Evolutionary conservation across 2,329 filamentous ascomycete genomes (phyloP).

Genomic region (Colletotrichum orchidophilum): DNA sequence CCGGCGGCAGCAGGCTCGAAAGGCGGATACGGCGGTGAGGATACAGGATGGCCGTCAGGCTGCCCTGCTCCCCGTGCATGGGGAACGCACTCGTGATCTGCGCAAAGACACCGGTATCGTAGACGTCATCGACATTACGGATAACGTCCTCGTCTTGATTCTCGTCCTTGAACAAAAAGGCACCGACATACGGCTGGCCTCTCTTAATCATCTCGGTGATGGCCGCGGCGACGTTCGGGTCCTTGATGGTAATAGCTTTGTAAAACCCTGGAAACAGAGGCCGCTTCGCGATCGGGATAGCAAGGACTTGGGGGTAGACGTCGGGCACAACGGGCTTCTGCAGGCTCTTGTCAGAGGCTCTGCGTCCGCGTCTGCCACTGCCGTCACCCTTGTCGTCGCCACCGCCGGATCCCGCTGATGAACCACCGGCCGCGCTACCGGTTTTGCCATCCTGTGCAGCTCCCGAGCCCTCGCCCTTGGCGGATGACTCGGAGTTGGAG

Average conservation of each 20-base stretch:
- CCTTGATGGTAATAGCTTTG: constrained; percentile 96
- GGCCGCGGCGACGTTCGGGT: constrained; percentile 88
- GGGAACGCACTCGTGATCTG: constrained; percentile 98
- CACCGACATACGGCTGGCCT: constrained; percentile 96
- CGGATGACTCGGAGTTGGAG: constrained; percentile 54
- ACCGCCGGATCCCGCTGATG: constrained; percentile 58
- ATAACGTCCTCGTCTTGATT: constrained; percentile 94
- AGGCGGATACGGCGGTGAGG: constrained; percentile 95
- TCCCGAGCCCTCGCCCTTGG: constrained; percentile 52
- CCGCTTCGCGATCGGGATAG: constrained; percentile 92
- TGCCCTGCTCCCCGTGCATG: constrained; percentile 83
- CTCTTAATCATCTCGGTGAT: constrained; percentile 97
- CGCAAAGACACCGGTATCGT: constrained; percentile 96
- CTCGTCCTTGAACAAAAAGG: constrained; percentile 97
- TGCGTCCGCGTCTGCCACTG: constrained; percentile 74
- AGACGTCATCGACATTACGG: constrained; percentile 87
- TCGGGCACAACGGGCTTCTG: constrained; percentile 92
- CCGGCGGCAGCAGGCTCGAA: constrained; percentile 81
- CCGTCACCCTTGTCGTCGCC: constrained; percentile 59
- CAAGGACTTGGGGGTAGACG: constrained; percentile 96
- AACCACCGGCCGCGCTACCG: constrained; percentile 65
- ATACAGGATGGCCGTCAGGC: constrained; percentile 92
- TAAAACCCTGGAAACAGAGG: constrained; percentile 98
- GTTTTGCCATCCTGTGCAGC: constrained; percentile 62
- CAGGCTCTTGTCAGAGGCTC: constrained; percentile 76